Conservation (phyloP, 176 grass and related monocot genomes). For the Carex pumila region DNA sequence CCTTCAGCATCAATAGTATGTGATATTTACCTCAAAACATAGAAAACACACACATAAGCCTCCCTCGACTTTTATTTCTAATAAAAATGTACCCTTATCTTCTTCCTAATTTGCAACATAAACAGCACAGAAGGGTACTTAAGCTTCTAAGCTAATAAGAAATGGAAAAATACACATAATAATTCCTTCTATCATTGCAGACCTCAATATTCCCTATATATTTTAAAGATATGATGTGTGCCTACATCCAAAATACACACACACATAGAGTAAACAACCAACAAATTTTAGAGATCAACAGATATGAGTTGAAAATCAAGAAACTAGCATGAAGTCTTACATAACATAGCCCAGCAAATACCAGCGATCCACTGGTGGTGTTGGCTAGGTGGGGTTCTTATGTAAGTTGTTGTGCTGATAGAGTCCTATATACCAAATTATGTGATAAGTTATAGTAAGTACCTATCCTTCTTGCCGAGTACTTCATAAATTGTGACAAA, state of each 20-base stretch:
- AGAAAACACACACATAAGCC: not conserved
- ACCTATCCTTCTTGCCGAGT: slow-evolving; percentile 14
- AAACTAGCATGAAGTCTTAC: not conserved
- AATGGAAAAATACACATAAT: not conserved
- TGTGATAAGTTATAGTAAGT: not conserved
- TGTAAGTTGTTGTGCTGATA: not conserved
- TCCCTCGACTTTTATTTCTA: not conserved
- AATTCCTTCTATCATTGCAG: not conserved
- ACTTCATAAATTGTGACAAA: slow-evolving; percentile 18
- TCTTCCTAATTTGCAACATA: not conserved
- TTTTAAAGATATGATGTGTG: not conserved
- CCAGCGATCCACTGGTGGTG: not conserved
- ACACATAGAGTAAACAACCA: not conserved
- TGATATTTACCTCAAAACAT: not conserved
- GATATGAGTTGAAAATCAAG: not conserved
- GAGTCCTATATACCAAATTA: not conserved
- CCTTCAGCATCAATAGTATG: not conserved
- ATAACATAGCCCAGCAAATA: not conserved
- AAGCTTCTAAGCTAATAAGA: not conserved
- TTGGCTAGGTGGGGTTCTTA: not conserved
- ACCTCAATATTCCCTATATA: not conserved
- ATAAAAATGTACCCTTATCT: not conserved
- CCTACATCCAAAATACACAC: not conserved
- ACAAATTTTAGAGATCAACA: not conserved
- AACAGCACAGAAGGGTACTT: not conserved